phyloP scores from a whole-genome alignment of 352 stramenopile genomes.

The Discostella stelligera region DNA sequence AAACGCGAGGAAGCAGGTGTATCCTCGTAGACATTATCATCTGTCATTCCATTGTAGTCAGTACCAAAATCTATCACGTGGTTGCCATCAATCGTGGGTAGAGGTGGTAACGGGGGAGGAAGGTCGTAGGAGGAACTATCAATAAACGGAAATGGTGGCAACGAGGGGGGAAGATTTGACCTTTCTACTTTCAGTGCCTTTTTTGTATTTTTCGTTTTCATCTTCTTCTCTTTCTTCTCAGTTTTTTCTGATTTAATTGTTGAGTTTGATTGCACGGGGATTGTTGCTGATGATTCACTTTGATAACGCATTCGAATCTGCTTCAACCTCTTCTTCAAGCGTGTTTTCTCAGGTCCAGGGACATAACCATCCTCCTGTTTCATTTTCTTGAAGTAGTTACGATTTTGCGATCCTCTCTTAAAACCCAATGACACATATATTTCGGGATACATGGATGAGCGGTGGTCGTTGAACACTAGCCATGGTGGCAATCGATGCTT shows the following conservation, averaged over 20 bases:
- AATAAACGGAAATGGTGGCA: slow-evolving; percentile 23
- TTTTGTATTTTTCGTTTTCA: slow-evolving; percentile 11
- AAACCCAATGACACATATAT: slow-evolving; percentile 36
- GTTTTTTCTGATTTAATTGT: not conserved
- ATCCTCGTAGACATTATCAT: slow-evolving; percentile 1
- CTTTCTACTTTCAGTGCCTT: not conserved
- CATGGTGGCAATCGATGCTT: slow-evolving; percentile 46
- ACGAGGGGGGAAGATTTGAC: slow-evolving; percentile 8
- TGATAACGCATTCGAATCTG: slow-evolving; percentile 5
- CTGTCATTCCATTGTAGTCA: not conserved
- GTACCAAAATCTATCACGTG: not conserved
- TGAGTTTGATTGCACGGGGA: not conserved
- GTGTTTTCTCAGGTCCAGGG: slow-evolving; percentile 7
- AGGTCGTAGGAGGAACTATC: slow-evolving; percentile 15
- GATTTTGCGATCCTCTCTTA: slow-evolving; percentile 46
- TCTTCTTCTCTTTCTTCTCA: not conserved
- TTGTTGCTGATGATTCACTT: not conserved
- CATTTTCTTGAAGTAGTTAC: slow-evolving; percentile 28
- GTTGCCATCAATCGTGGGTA: not conserved
- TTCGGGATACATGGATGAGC: slow-evolving; percentile 44
- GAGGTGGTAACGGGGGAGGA: not conserved
- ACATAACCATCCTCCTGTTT: slow-evolving; percentile 26
- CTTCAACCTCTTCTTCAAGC: slow-evolving; percentile 3
- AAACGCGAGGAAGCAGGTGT: slow-evolving; percentile 3
- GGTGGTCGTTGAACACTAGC: slow-evolving; percentile 46